These are phyloP conservation scores for Trichoderma oligosporum DNA, from an alignment of 2,329 filamentous ascomycete species.

Conservation along the genomic window DNA sequence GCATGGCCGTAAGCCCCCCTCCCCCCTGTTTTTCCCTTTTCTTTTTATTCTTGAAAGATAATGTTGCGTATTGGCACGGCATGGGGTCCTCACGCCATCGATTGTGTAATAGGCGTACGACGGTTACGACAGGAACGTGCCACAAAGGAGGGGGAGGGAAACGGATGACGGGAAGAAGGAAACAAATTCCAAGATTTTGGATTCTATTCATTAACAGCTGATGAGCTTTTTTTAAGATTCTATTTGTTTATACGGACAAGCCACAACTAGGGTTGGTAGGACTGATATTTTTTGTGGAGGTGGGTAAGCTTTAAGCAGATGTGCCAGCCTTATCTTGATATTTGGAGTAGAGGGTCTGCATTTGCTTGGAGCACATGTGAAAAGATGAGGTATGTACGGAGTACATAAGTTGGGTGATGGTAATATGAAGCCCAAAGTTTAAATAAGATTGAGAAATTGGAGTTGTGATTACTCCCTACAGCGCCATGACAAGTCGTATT, in stretches of 20 bases:
- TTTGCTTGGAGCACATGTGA: background rate
- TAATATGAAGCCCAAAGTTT: background rate
- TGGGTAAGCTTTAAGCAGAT: slow-evolving; percentile 12
- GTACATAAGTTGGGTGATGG: background rate
- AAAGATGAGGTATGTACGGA: too few species aligned
- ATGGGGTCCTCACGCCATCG: slow-evolving; percentile 19
- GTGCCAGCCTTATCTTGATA: slow-evolving; percentile 18
- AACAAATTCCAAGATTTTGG: background rate
- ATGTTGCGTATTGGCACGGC: slow-evolving; percentile 3
- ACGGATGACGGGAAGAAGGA: background rate
- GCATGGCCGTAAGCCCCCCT: background rate
- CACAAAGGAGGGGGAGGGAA: slow-evolving; percentile 12
- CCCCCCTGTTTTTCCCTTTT: background rate
- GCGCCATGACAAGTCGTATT: background rate
- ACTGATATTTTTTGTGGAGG: slow-evolving; percentile 5
- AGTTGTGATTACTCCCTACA: background rate
- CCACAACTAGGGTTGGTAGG: slow-evolving; percentile 5
- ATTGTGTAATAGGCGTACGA: slow-evolving; percentile 20
- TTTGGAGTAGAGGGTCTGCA: background rate
- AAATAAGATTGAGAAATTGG: background rate
- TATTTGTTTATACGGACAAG: background rate
- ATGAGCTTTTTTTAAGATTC: background rate
- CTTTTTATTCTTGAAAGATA: too few species aligned
- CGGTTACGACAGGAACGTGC: slow-evolving; percentile 18
- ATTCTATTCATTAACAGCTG: background rate